Percentiles rank a stretch among this genome's conserved stretches.
Conservation (phyloP, 2,329 filamentous ascomycete genomes). For the Aspergillus hiratsukae region DNA sequence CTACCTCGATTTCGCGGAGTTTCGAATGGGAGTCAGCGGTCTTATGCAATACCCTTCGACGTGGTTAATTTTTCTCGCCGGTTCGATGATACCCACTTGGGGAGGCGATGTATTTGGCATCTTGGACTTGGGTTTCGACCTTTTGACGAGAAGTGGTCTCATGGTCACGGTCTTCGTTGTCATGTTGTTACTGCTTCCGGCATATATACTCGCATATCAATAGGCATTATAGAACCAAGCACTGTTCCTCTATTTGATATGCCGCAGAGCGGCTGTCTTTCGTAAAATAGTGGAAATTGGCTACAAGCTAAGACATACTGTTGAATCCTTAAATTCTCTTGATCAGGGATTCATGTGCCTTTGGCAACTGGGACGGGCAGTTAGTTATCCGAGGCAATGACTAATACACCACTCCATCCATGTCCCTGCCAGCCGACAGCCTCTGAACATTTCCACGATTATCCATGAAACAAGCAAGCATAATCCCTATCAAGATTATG, state of each 20-base stretch:
- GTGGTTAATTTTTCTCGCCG: constrained; percentile 2
- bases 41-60: constrained; percentile 3
- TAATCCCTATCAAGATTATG: background rate
- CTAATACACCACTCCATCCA: background rate
- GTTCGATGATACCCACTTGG: constrained; percentile 15
- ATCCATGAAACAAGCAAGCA: background rate
- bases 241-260: background rate
- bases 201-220: background rate
- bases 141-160: background rate
- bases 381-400: background rate
- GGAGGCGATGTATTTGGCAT: constrained; percentile 14
- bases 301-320: background rate
- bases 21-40: background rate
- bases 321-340: background rate
- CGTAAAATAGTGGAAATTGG: background rate
- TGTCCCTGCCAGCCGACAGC: background rate
- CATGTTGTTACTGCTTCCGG: background rate
- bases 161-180: background rate
- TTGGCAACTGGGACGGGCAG: background rate
- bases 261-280: background rate
- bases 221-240: background rate
- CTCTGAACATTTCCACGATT: background rate
- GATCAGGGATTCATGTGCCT: background rate
- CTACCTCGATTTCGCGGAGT: background rate
- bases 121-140: constrained; percentile 5